Evolutionary conservation across 192 early-diverging fungal genomes (phyloP).

Genomic region (Coemansia sp.): DNA sequence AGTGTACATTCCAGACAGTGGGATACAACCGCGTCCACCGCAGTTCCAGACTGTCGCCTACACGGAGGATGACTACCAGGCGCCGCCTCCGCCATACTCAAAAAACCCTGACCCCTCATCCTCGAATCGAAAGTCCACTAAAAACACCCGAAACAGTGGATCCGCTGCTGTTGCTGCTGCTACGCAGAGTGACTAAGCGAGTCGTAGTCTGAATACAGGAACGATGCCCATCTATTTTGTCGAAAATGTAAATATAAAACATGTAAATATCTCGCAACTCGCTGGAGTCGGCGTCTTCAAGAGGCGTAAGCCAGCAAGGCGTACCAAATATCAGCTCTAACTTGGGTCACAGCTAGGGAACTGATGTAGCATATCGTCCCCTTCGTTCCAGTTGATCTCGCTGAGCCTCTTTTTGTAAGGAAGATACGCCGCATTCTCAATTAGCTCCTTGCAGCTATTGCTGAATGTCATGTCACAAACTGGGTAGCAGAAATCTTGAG

Average conservation of each 20-base stretch:
- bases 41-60: conserved; percentile 40
- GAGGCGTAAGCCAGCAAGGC: no score
- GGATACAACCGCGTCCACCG: neutral
- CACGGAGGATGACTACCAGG: conserved; percentile 27
- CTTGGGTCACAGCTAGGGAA: no score
- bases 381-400: neutral
- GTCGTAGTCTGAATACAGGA: no score
- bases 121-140: neutral
- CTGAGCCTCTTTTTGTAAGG: neutral
- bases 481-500: neutral
- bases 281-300: no score
- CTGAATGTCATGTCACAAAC: neutral
- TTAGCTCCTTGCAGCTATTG: neutral
- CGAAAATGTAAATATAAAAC: no score
- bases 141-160: neutral
- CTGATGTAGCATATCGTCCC: neutral
- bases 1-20: conserved; percentile 11
- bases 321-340: no score
- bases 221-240: no score
- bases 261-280: no score
- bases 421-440: neutral
- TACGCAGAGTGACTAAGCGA: neutral
- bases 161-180: neutral
- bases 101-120: neutral
- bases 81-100: conserved; percentile 40